Base-by-base conservation (phyloP, 78 protist genomes). In the Emiliania huxleyi region DNA sequence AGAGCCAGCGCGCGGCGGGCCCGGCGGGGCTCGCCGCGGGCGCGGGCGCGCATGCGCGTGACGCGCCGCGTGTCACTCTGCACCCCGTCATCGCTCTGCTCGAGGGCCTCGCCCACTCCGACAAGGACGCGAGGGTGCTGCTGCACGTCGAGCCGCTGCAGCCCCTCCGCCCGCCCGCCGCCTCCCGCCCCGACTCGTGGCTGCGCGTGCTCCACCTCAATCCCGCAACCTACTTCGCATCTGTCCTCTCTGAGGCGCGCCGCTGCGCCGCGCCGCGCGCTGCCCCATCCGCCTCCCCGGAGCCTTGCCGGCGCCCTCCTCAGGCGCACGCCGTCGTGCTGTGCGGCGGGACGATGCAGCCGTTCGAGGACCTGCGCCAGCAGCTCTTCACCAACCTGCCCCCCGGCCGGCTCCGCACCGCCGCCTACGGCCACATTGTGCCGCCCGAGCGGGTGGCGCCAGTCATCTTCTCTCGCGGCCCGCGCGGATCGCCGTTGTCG, bases 331-430 rank as follows among this genome's bases (percentile, higher is more conserved):
- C 96, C 0, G 77, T 94, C 22, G 12, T 96, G 5, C 52, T 96
- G 15, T 97, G 94, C 19, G 98, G 98, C 26, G 98, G 98, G 49
- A 96, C 98, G n/a, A 43, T 96, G 95, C 92, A 95, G 85, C 98
- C 98, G 23, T 18, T 46, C 12, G 71, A 1, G 12, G 71, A 85
- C 62, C 40, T 85, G 37, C 6, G 4, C 22, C 62, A 46, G 40
- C 62, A 46, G 90, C 69, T 85, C 33, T 44, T 85, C 90, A 0
- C 29, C 21, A 0, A 0, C 35, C n/a, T 35, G 71, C 71, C 19
- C 18, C 26, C 38, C 8, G 71, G 8, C 23, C 40, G 90, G 26
- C 45, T 85, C 38, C 81, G 92, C 23, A 22, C 33, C 37, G 91
- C 37, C 73, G 37, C 95, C n/a, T 97, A 95, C 48, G 96, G 91